Evolutionary conservation across 148 eudicot genomes (phyloP).

Genomic region (Diospyros kaki): DNA sequence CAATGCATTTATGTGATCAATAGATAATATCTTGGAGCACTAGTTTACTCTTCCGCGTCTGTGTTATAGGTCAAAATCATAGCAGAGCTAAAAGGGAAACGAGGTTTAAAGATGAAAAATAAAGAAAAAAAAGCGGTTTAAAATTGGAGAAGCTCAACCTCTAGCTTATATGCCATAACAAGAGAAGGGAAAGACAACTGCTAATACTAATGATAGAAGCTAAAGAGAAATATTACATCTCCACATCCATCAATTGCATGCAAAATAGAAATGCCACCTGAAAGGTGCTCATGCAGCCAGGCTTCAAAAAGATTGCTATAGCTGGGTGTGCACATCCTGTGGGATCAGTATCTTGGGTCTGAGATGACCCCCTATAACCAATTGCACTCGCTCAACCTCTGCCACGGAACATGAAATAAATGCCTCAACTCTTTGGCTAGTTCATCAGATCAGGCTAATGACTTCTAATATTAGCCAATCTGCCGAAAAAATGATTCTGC

Average conservation of each 20-base stretch:
- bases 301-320: too few relatives aligned
- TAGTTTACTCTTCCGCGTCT: neutral
- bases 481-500: neutral
- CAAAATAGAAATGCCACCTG: neutral
- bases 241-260: neutral
- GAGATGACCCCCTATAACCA: too few relatives aligned
- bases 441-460: neutral
- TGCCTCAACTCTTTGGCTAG: too few relatives aligned
- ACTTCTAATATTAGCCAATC: neutral
- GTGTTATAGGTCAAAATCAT: neutral
- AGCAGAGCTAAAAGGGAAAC: neutral
- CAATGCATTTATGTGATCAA: neutral
- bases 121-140: neutral
- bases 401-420: too few relatives aligned
- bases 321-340: too few relatives aligned
- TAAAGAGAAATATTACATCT: neutral
- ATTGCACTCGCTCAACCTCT: too few relatives aligned
- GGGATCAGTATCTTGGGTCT: too few relatives aligned
- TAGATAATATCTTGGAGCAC: neutral
- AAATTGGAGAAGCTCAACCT: neutral
- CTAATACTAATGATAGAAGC: neutral
- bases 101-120: neutral
- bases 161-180: neutral
- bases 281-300: neutral
- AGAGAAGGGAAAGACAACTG: neutral